Percentiles rank a stretch among this genome's conserved stretches.
These are phyloP conservation scores for Volvox reticuliferus DNA, from an alignment of 139 green algal genomes.

Conservation along the genomic window DNA sequence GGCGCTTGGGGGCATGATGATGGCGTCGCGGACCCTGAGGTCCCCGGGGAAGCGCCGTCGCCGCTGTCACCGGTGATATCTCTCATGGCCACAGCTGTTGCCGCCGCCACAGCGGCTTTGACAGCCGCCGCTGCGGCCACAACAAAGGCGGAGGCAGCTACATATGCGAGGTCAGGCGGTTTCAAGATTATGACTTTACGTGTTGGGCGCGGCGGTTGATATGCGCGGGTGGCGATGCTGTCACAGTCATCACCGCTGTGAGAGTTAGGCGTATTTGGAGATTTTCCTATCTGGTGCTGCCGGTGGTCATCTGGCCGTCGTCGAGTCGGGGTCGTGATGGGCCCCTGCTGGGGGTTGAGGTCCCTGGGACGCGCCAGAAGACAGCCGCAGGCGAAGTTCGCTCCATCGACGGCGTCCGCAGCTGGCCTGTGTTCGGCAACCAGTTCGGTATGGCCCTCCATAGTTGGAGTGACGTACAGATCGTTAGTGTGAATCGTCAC, in stretches of 20 bases:
- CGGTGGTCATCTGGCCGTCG: too few species aligned
- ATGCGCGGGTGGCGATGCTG: background rate
- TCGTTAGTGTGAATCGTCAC: background rate
- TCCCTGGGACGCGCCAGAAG: too few species aligned
- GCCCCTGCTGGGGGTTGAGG: too few species aligned
- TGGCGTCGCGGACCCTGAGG: too few species aligned
- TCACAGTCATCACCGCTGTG: too few species aligned
- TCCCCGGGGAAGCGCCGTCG: too few species aligned
- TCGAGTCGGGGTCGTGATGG: background rate
- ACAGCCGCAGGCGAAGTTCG: background rate
- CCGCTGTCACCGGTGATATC: background rate
- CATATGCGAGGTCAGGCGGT: background rate
- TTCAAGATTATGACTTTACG: background rate
- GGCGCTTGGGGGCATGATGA: too few species aligned
- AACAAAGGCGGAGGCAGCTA: background rate
- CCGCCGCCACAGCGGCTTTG: background rate
- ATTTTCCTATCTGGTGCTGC: too few species aligned
- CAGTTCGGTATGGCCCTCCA: background rate
- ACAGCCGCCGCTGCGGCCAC: background rate
- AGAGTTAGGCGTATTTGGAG: too few species aligned
- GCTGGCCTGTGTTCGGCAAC: too few species aligned
- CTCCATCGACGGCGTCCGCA: too few species aligned
- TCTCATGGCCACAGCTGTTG: background rate
- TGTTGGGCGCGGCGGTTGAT: background rate
- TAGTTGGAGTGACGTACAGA: background rate